Conservation (phyloP, 2,329 filamentous ascomycete genomes). For the Ceratocystis harringtonii region DNA sequence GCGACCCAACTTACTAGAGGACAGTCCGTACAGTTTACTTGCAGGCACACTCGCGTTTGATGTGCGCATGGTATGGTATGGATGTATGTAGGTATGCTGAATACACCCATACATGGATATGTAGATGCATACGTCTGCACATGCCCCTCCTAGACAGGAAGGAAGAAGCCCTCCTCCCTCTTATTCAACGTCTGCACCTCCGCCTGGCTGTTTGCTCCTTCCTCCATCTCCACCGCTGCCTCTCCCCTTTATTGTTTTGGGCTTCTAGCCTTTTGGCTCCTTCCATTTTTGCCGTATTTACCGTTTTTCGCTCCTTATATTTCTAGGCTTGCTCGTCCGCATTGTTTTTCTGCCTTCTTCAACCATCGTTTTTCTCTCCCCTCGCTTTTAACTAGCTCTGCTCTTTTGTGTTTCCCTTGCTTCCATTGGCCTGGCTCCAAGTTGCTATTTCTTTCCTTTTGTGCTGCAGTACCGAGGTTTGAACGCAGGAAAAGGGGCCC, state of each 20-base stretch:
- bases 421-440: background rate
- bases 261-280: background rate
- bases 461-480: background rate
- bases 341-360: background rate
- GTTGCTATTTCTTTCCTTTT: background rate
- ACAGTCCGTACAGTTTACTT: background rate
- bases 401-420: background rate
- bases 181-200: constrained; percentile 2
- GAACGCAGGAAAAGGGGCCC: background rate
- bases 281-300: background rate
- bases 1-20: background rate
- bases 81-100: background rate
- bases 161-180: background rate
- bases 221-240: background rate
- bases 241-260: background rate
- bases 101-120: background rate
- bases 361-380: no score
- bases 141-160: background rate
- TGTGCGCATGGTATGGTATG: background rate
- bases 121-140: background rate
- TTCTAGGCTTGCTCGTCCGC: background rate
- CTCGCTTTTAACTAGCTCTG: background rate
- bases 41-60: no score
- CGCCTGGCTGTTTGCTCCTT: background rate
- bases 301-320: background rate